These are phyloP conservation scores for Sequoiadendron giganteum DNA, from an alignment of 75 land plant species.

Conservation along the genomic window DNA sequence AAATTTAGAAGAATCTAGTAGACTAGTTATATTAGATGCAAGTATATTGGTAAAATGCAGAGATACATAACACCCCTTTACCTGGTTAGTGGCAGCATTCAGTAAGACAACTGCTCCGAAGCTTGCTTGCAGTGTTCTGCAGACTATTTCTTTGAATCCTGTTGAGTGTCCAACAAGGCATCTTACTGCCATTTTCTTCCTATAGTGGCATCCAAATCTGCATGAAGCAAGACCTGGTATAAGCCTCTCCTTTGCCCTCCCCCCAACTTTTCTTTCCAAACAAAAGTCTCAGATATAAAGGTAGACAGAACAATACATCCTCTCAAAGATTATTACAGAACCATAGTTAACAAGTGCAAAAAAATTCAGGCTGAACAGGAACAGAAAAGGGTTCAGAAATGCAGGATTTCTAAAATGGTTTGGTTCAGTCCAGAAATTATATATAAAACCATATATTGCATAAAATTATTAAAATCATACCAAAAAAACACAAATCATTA, in stretches of 20 bases:
- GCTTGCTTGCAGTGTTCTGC: neutral
- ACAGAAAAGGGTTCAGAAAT: neutral
- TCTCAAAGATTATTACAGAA: neutral
- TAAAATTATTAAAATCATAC: neutral
- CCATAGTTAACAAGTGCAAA: neutral
- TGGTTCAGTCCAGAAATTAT: neutral
- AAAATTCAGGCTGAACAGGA: neutral
- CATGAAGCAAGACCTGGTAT: neutral
- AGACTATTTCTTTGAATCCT: neutral
- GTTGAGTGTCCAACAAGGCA: neutral
- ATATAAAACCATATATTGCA: too few species aligned
- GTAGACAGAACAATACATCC: neutral
- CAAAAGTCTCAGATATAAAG: neutral
- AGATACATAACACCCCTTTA: neutral
- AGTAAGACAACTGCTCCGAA: slow-evolving; percentile 8
- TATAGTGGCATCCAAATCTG: neutral
- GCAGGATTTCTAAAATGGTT: neutral
- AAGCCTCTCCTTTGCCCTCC: neutral
- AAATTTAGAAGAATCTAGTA: neutral
- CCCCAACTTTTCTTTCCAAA: neutral
- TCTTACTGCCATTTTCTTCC: neutral
- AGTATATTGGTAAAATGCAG: neutral
- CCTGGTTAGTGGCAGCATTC: slow-evolving; percentile 10
- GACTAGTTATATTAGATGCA: neutral
- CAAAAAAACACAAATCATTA: neutral